Conservation (phyloP, 2,329 filamentous ascomycete genomes). For the Trichophyton mentagrophytes region DNA sequence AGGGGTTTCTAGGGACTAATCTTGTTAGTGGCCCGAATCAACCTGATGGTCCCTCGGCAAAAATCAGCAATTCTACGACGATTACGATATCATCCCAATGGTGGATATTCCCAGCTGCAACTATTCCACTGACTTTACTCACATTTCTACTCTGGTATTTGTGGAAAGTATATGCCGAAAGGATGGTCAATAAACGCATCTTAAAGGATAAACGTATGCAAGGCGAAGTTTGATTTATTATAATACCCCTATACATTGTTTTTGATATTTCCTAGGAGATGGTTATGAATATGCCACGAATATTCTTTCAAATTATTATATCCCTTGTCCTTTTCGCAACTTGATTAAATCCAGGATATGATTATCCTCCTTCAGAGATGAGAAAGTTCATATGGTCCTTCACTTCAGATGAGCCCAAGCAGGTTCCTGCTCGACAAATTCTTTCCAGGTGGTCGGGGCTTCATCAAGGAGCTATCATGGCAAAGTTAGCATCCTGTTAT, state of each 20-base stretch:
- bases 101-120: slow-evolving; percentile 12
- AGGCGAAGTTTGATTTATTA: neutral
- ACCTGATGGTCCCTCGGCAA: neutral
- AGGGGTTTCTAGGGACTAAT: slow-evolving; percentile 10
- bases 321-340: neutral
- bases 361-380: neutral
- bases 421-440: neutral
- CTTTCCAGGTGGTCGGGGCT: neutral
- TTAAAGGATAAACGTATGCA: neutral
- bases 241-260: neutral
- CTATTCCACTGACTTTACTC: slow-evolving; percentile 12
- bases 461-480: neutral
- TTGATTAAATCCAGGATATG: neutral
- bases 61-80: neutral
- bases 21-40: slow-evolving; percentile 4
- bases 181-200: slow-evolving; percentile 7
- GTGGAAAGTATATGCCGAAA: slow-evolving; percentile 10
- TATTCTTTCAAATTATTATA: neutral
- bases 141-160: slow-evolving; percentile 8
- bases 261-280: neutral
- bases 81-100: slow-evolving; percentile 9
- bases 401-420: neutral
- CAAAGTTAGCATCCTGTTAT: neutral
- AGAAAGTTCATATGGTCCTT: neutral
- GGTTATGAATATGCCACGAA: neutral